Evolutionary conservation across 345 rosid genomes (phyloP).

Genomic region (Litchi chinensis): DNA sequence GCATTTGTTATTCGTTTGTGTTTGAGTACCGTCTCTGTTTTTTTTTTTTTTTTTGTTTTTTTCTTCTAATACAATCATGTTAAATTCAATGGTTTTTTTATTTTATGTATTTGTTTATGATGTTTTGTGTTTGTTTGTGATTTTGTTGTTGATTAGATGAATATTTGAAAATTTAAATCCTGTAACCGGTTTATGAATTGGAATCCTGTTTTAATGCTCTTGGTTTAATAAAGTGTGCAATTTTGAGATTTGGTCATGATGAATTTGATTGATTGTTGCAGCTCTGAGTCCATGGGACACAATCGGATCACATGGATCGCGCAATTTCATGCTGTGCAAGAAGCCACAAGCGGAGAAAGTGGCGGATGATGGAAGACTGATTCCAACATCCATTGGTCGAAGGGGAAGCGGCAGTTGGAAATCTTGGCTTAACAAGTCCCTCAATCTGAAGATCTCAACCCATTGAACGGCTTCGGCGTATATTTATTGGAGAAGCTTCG

Average conservation of each 20-base stretch:
- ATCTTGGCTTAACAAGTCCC: conserved; percentile 91
- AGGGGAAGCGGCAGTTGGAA: conserved; percentile 78
- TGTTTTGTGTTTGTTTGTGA: not conserved
- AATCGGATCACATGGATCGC: conserved; percentile 74
- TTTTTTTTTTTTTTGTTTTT: not conserved
- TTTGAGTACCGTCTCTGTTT: no score
- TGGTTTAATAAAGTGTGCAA: no score
- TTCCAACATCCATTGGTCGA: conserved; percentile 36
- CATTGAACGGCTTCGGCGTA: conserved; percentile 36
- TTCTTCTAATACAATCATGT: not conserved
- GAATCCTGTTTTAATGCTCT: not conserved
- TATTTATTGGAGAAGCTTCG: not conserved
- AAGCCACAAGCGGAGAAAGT: conserved; percentile 59
- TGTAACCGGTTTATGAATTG: not conserved
- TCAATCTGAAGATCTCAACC: conserved; percentile 65
- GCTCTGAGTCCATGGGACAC: conserved; percentile 78
- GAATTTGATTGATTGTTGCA: conserved; percentile 30
- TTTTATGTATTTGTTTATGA: no score
- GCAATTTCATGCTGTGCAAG: conserved; percentile 91
- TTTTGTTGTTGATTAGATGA: not conserved
- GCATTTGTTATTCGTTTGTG: not conserved
- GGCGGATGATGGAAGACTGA: conserved; percentile 34
- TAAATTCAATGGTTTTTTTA: not conserved
- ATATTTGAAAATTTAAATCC: not conserved
- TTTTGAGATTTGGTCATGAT: conserved; percentile 7